A percentile compares a stretch with the other conserved stretches of the same genome.
Conservation (phyloP, 805 yeast genomes). For the Candida maris region DNA sequence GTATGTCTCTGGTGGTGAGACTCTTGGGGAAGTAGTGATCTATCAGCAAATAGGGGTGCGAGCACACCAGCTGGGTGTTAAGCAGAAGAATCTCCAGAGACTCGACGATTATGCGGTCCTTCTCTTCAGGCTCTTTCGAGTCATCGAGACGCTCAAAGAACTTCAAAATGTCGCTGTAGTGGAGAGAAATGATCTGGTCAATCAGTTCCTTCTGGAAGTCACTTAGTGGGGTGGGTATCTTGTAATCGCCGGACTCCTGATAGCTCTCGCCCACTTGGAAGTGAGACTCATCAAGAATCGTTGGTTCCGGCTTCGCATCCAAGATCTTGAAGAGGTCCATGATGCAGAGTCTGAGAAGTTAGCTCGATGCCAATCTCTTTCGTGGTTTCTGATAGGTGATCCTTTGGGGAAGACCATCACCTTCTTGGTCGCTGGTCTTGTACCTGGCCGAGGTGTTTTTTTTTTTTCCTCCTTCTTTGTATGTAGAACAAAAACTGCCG, state of each 20-base stretch:
- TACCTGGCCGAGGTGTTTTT: too few species aligned
- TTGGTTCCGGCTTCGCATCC: slow-evolving; percentile 83
- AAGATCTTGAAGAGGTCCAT: slow-evolving; percentile 76
- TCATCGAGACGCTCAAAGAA: slow-evolving; percentile 65
- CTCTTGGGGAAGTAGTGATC: slow-evolving; percentile 84
- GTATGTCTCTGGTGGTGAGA: slow-evolving; percentile 65
- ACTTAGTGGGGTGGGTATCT: slow-evolving; percentile 77
- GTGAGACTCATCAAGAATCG: slow-evolving; percentile 59
- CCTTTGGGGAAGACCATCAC: too few species aligned
- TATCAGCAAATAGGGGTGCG: slow-evolving; percentile 85
- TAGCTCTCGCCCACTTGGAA: slow-evolving; percentile 32
- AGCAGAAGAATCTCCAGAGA: slow-evolving; percentile 70
- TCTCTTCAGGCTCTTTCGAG: slow-evolving; percentile 26
- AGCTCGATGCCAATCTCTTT: too few species aligned
- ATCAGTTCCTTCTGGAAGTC: slow-evolving; percentile 85
- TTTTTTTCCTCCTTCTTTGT: too few species aligned
- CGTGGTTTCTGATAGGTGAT: too few species aligned
- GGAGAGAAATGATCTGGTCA: slow-evolving; percentile 87
- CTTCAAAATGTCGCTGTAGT: slow-evolving; percentile 84
- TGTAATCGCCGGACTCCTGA: slow-evolving; percentile 58
- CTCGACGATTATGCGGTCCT: slow-evolving; percentile 60
- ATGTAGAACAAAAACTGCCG: too few species aligned
- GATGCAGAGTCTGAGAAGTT: too few species aligned
- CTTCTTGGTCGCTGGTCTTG: too few species aligned
- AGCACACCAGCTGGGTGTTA: slow-evolving; percentile 75